Base-by-base conservation (phyloP, 345 rosid species). In the Bruguiera gymnorhiza region DNA sequence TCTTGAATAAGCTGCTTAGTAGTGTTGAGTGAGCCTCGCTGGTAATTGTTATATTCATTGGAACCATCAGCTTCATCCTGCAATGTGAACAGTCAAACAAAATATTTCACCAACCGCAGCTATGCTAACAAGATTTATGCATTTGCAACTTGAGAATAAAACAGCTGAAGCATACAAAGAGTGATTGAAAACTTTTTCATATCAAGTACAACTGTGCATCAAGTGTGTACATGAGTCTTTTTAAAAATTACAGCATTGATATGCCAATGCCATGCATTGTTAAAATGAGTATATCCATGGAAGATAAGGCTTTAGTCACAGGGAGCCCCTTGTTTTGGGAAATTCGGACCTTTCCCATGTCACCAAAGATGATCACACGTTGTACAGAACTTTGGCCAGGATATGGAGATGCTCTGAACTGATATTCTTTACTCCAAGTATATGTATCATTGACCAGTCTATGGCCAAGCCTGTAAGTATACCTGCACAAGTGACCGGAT, bases 261-360 rank as follows among this genome's bases (percentile, higher is more conserved):
- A 56, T 56, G 31, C 18, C 15, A 3, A 21, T 24, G 30, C 10
- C 10, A 56, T 56, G 60, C 30, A 24, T 56, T 27, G 16, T 56
- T 24, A 56, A 56, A 55, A 27, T 27, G 60, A 56, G 39, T n/a
- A n/a, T 53, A 26, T 60, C 66, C 11, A 6, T 21, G 18, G 19
- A 55, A 27, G 21, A 36, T 34, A 48, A 1, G 20, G 43, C 19
- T 56, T 6, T 31, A 24, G 32, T 30, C 48, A 31, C 20, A n/a
- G 6, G 56, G 53, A 74, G 72, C 19, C 50, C 50, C 16, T 43
- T 43, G 16, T 13, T 13, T 43, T 43, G 18, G 16, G 18, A 43
- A 43, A 43, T 76, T 78, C 70, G 63, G 63, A 88, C 96, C 93
- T 88, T 90, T 83, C 96, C 96, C 96, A 90, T 85, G 78, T 90